phyloP scores from a whole-genome alignment of 2,329 filamentous ascomycete species.

The Stagonosporopsis vannaccii region DNA sequence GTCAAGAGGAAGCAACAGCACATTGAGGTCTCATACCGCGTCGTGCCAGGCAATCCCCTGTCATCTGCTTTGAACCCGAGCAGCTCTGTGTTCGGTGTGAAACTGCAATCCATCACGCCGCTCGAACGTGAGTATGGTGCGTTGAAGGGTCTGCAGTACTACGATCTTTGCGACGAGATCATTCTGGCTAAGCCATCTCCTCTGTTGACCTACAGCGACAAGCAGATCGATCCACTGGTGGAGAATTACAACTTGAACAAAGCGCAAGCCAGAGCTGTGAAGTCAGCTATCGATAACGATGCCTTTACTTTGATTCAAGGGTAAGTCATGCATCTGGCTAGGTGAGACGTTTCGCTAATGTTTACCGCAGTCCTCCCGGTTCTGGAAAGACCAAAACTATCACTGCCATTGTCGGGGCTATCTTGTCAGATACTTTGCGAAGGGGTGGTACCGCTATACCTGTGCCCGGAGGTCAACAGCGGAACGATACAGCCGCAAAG shows the following conservation, averaged over 20 bases:
- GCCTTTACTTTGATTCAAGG: constrained; percentile 96
- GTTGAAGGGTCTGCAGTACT: constrained; percentile 88
- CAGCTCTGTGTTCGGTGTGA: constrained; percentile 74
- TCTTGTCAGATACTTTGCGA: constrained; percentile 69
- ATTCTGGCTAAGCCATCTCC: constrained; percentile 88
- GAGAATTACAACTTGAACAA: constrained; percentile 83
- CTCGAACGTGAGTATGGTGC: constrained; percentile 96
- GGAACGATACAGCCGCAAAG: constrained; percentile 62
- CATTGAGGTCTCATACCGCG: constrained; percentile 84
- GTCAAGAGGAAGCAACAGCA: constrained; percentile 81
- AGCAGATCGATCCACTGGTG: constrained; percentile 72
- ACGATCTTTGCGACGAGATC: constrained; percentile 94
- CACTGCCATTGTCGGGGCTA: constrained; percentile 89
- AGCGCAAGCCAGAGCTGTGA: constrained; percentile 89
- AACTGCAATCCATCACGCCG: constrained; percentile 91
- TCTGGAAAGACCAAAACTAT: constrained; percentile 99
- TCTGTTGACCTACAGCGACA: constrained; percentile 79
- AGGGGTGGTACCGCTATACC: constrained; percentile 56
- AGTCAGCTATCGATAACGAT: constrained; percentile 93
- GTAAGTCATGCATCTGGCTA: constrained; percentile 50
- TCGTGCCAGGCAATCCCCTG: constrained; percentile 71
- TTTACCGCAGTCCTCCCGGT: constrained; percentile 75
- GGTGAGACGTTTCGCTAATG: constrained; percentile 27
- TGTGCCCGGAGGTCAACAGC: constrained; percentile 46
- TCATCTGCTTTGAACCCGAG: constrained; percentile 73